Conservation (phyloP, 2,329 filamentous ascomycete species). For the Knoxdaviesia proteae region DNA sequence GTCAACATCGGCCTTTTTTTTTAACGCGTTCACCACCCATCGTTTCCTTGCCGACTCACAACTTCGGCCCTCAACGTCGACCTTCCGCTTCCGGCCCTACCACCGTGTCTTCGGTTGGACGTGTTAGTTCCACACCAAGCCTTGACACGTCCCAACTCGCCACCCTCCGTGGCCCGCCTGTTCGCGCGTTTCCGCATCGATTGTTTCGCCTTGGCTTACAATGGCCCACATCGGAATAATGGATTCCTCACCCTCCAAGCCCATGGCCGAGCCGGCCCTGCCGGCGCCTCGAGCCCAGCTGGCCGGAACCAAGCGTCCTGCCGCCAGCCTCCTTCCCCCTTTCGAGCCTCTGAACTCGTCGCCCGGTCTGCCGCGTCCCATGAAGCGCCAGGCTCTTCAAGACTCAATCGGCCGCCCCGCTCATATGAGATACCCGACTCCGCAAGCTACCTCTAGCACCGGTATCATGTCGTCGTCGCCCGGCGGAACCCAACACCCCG, state of each 20-base stretch:
- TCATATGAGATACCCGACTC: slow-evolving; percentile 67
- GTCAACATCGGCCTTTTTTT: too few species aligned
- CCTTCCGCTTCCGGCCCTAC: too few species aligned
- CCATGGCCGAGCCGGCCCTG: too few species aligned
- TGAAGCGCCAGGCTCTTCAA: slow-evolving; percentile 39
- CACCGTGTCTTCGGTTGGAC: too few species aligned
- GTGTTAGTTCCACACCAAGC: too few species aligned
- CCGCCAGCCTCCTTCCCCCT: slow-evolving; percentile 51
- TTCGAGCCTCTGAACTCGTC: slow-evolving; percentile 69
- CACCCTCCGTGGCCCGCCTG: too few species aligned
- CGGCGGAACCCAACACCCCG: slow-evolving; percentile 23
- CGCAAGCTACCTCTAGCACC: slow-evolving; percentile 82
- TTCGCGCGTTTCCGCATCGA: too few species aligned
- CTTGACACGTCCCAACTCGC: too few species aligned
- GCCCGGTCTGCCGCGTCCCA: slow-evolving; percentile 45
- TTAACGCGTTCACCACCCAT: too few species aligned
- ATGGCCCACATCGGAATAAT: not conserved
- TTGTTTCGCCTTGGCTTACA: not conserved
- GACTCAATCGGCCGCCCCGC: slow-evolving; percentile 14
- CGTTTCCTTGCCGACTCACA: too few species aligned
- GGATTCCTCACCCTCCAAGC: not conserved
- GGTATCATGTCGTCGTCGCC: slow-evolving; percentile 79
- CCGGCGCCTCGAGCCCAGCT: slow-evolving; percentile 4
- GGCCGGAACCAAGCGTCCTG: slow-evolving; percentile 36
- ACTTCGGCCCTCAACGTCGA: too few species aligned